Base-by-base conservation (phyloP, 768 basidiomycete genomes). In the Astraeus odoratus region DNA sequence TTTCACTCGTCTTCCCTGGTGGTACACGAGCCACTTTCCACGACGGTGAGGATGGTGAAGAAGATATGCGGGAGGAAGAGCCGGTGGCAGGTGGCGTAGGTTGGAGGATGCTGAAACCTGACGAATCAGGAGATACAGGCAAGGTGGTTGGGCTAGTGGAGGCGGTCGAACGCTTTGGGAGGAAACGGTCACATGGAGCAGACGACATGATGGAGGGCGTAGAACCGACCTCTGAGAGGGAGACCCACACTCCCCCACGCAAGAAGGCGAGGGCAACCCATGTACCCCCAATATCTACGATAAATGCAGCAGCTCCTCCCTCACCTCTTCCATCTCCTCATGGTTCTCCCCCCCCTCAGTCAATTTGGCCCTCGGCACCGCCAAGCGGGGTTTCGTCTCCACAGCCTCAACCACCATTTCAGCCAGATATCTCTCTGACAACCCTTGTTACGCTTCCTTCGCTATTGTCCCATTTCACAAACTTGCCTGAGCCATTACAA, bases 391-490 rank as follows among this genome's bases (percentile, higher is more conserved):
- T 80, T 19, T 81, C 83, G 29, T 84, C 86, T 20, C 83, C 85
- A 2, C 67, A 76, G 48, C 76, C 76, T 3, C 80, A 78, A 53
- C 74, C 80, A 9, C 88, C 88, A 2, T 60, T 92, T 26, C 86
- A 90, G 58, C 86, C 89, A 6, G 89, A 92, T 63, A 64, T 88
- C 30, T 76, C 87, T 10, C 66, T 97, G 12, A 83, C 88, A 5
- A 84, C 91, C 0, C 80, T 99, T 31, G 67, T 95, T 45, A 84
- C 95, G 0, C 77, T 99, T 0, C 93, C 94, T 1, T 74, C 81
- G 1, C 71, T 99, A 29, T 75, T 96, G 12, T 65, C 76, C 6
- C 86, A 93, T 52, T 98, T 93, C 67, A 80, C 80, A 23, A 72
- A 65, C 43, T 74, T 98, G 20, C 91, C 94, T 1, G 73, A 84